A percentile compares a stretch with the other conserved stretches of the same genome.
Conservation (phyloP, 2,329 filamentous ascomycete species). For the Microcyclospora pomicola region DNA sequence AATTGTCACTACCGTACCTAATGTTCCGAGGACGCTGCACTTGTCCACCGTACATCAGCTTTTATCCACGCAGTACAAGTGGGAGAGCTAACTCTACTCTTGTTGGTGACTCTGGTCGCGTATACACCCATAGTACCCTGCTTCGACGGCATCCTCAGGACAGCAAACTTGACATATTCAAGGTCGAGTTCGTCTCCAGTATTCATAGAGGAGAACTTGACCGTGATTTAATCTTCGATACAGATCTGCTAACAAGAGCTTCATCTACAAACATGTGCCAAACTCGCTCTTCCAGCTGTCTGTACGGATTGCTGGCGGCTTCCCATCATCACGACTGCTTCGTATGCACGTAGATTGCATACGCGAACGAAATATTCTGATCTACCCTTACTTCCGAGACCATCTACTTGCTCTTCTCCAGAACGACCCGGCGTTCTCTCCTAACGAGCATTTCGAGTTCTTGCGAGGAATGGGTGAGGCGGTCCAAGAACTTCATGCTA, state of each 20-base stretch:
- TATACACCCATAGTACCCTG: constrained; percentile 21
- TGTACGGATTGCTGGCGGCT: constrained; percentile 20
- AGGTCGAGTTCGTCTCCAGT: constrained; percentile 22
- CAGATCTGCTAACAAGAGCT: constrained; percentile 21
- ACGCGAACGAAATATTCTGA: constrained; percentile 20
- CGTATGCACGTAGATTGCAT: constrained; percentile 26
- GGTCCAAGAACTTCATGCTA: constrained; percentile 24
- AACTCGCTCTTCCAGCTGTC: constrained; percentile 22
- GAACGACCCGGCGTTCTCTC: constrained; percentile 20
- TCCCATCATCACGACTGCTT: constrained; percentile 20
- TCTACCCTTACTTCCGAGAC: constrained; percentile 24
- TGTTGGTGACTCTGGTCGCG: constrained; percentile 24
- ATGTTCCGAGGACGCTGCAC: neutral
- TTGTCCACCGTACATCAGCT: neutral
- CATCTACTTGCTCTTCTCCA: constrained; percentile 23
- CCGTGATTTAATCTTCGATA: constrained; percentile 4
- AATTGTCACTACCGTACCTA: neutral
- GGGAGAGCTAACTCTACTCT: constrained; percentile 24
- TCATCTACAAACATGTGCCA: constrained; percentile 23
- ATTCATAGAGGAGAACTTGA: neutral
- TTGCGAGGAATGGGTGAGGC: constrained; percentile 22
- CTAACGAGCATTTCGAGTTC: constrained; percentile 20
- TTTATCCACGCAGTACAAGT: constrained; percentile 2
- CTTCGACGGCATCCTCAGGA: constrained; percentile 20
- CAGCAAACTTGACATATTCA: constrained; percentile 19